Base-by-base conservation (phyloP, 2,329 filamentous ascomycete species). In the Fusarium mundagurra region DNA sequence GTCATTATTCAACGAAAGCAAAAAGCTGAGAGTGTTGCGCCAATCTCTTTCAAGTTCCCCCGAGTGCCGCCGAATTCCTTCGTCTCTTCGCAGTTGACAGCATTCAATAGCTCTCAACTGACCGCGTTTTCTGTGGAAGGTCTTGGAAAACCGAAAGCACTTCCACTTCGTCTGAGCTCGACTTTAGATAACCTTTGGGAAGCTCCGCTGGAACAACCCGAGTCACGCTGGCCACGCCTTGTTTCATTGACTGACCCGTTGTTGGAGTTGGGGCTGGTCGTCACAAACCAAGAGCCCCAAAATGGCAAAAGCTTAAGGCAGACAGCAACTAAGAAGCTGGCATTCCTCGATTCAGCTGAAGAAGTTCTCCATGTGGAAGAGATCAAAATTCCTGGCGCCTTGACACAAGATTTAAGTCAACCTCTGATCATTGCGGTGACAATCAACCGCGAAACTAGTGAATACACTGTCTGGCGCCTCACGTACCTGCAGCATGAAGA, bases 171-270 rank as follows among this genome's bases (percentile, higher is more conserved):
- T 64, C 83, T 88, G 20, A 86, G 85, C 53, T 86, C 86, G 27
- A 90, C 88, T 1, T 75, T 91, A 61, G 90, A 90, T 64, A 87
- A 87, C 61, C 84, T 90, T 78, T 91, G 88, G 86, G 88, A 91
- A 36, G 81, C 85, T 4, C 86, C 88, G 8, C 76, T 87, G 61
- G 85, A 88, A 45, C 85, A 86, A 44, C 85, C 83, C 34, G 88
- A 89, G 72, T 88, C 88, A 4, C 90, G 91, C 58, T 91, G 93
- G 85, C 93, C 93, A 3, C 88, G 94, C 36, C 85, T 98, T 1
- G 95, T 97, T 74, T 94, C 93, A 33, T 86, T 99, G 54, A 95
- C 93, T 7, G 94, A 97, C 79, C 96, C 96, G 5, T 85, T 98
- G 64, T 89, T 94, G 7, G 95, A 98, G 76, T 88, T 98, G 77